Evolutionary conservation across 83 land plant genomes (phyloP), one percentile per base, ranked within the genome.

Genomic region (Diphasiastrum complanatum): DNA sequence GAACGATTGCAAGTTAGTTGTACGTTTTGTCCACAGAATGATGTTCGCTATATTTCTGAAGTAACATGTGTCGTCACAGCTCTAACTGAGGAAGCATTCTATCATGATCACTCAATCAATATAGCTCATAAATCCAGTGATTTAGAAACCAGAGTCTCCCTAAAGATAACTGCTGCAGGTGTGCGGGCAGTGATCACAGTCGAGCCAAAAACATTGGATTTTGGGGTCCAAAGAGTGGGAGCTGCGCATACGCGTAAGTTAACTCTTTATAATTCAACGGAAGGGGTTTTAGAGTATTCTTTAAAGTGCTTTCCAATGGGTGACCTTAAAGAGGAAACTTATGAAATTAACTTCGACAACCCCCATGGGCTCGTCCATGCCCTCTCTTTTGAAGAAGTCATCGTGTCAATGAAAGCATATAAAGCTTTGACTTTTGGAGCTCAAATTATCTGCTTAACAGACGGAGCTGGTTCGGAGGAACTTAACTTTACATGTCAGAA

Each of bases 181-280:
- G 68, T 58, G 24, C 48, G 28, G 24, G 63, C 28, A 51, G 38
- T 19, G 65, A 63, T 35, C 54, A 63, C 47, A 74, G 78, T 56
- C 14, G 60, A 56, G 37, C 60, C 60, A 33, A 36, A 16, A 22
- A 2, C 14, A 5, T 6, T 56, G 5, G 37, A 56, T 2, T 33
- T 56, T 5, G 60, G 36, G 18, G 18, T 41, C 19, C 4, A 33
- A 8, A 2, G 33, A n/a, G 60, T 56, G 18, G 60, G 60, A 12
- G 33, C 36, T 56, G 40, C 60, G 33, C 60, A 56, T 6, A 20
- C 22, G 60, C 4, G 37, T 16, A 56, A 56, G 20, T 6, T 56
- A 18, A 56, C 37, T 41, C 18, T 56, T 6, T 26, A 14, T 23
- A 56, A 56, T 31, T 2, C 38, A 5, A 30, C 60, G 36, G 37